A percentile compares a stretch with the other conserved stretches of the same genome.
Conservation (phyloP, 2,329 filamentous ascomycete genomes). For the Rutstroemia sp. region DNA sequence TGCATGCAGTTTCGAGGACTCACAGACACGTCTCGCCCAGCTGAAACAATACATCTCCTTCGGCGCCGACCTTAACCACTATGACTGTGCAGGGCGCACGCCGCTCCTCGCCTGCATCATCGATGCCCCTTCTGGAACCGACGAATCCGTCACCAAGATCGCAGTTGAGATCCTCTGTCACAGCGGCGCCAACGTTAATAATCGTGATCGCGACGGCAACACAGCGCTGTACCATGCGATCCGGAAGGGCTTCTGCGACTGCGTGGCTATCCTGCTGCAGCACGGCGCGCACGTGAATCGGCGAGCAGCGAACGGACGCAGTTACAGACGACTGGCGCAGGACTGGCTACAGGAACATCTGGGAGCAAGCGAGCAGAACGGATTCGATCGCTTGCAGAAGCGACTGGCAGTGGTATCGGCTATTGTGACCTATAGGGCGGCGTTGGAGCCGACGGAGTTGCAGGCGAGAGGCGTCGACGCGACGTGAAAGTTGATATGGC, state of each 20-base stretch:
- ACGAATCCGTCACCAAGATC: background rate
- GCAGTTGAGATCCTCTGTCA: background rate
- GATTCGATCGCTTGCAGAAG: background rate
- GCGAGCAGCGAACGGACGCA: background rate
- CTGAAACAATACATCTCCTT: background rate
- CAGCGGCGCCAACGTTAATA: background rate
- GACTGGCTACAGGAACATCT: background rate
- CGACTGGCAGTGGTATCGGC: background rate
- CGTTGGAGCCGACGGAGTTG: background rate
- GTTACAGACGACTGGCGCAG: background rate
- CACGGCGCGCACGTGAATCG: constrained; percentile 2
- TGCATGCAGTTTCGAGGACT: constrained; percentile 1
- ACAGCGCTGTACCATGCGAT: constrained; percentile 4
- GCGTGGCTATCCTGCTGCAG: constrained; percentile 5
- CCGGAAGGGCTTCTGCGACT: constrained; percentile 3
- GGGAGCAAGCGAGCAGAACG: background rate
- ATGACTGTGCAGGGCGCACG: constrained; percentile 3
- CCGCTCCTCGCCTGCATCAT: constrained; percentile 3
- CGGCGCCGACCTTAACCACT: constrained; percentile 6
- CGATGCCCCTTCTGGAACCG: background rate
- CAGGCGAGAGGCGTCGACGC: background rate
- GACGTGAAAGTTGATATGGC: background rate
- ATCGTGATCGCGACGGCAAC: constrained; percentile 2
- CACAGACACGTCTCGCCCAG: background rate
- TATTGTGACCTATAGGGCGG: background rate